phyloP scores from a whole-genome alignment of 2,329 filamentous ascomycete genomes.

The Nothopassalora personata region DNA sequence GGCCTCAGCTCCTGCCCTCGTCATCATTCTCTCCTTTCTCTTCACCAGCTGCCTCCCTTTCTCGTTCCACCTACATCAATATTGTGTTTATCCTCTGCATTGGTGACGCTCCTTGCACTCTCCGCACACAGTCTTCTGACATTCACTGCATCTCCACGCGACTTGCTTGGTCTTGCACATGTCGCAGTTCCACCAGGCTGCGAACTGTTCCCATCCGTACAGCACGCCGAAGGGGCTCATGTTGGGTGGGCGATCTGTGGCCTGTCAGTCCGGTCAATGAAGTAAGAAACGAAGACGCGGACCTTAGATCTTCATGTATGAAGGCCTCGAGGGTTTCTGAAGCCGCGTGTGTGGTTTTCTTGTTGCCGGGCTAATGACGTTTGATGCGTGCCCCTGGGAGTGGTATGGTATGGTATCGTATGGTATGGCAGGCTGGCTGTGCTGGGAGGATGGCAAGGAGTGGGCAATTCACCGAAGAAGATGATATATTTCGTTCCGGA shows the following conservation, averaged over 20 bases:
- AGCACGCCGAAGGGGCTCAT: neutral
- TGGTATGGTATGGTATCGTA: no score
- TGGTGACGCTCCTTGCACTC: neutral
- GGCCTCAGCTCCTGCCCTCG: neutral
- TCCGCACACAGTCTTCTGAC: neutral
- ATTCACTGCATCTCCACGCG: neutral
- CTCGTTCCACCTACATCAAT: no score
- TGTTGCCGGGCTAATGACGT: no score
- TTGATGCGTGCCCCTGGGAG: no score
- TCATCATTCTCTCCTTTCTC: neutral
- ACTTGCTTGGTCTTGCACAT: neutral
- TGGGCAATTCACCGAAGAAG: neutral
- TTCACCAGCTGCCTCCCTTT: neutral
- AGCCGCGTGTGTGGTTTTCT: neutral
- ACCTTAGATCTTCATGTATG: neutral
- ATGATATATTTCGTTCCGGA: neutral
- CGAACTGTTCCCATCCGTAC: neutral
- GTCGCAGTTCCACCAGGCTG: neutral
- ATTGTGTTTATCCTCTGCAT: neutral
- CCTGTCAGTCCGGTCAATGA: neutral
- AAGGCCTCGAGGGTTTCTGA: neutral
- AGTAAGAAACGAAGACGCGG: neutral
- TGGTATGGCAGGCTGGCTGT: neutral
- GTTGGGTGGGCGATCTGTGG: neutral
- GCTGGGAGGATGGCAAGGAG: neutral